Conservation (phyloP, 345 rosid genomes). For the Gossypium sturtianum region DNA sequence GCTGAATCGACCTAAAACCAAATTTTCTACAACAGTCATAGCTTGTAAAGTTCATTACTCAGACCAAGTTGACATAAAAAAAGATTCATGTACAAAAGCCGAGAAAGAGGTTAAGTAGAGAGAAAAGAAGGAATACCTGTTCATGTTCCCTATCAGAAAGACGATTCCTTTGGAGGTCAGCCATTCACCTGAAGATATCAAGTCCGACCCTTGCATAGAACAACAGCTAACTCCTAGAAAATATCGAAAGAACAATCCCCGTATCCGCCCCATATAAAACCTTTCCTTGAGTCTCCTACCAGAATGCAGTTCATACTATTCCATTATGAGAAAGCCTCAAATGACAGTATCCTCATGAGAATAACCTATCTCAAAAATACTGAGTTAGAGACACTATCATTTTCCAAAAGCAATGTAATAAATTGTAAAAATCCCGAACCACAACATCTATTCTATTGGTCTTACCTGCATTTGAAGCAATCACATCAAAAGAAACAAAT, state of each 20-base stretch:
- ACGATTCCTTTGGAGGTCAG: slow-evolving; percentile 29
- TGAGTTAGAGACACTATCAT: not conserved
- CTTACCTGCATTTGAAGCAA: not conserved
- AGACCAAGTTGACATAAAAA: slow-evolving; percentile 1
- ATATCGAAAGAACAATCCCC: slow-evolving; percentile 24
- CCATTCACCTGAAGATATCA: slow-evolving; percentile 35
- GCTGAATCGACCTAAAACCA: not conserved
- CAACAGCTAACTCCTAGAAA: slow-evolving; percentile 21
- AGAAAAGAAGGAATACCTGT: slow-evolving; percentile 27
- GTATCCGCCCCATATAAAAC: slow-evolving; percentile 43
- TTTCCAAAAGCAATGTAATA: not conserved
- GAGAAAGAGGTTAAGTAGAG: not conserved
- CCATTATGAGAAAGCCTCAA: not conserved
- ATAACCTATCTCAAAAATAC: not conserved
- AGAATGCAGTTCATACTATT: slow-evolving; percentile 12
- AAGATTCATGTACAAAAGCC: not conserved
- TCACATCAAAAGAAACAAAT: not conserved
- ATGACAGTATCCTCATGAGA: not conserved
- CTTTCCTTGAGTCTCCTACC: slow-evolving; percentile 9
- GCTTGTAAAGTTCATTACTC: not conserved
- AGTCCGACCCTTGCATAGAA: slow-evolving; percentile 14
- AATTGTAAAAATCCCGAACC: not conserved
- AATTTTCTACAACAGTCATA: not conserved
- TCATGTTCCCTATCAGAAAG: slow-evolving; percentile 37
- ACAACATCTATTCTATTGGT: not conserved